Evolutionary conservation across 2,329 filamentous ascomycete genomes (phyloP), one percentile per base, ranked within the genome.

Genomic region (Stagonosporopsis chrysanthemi): DNA sequence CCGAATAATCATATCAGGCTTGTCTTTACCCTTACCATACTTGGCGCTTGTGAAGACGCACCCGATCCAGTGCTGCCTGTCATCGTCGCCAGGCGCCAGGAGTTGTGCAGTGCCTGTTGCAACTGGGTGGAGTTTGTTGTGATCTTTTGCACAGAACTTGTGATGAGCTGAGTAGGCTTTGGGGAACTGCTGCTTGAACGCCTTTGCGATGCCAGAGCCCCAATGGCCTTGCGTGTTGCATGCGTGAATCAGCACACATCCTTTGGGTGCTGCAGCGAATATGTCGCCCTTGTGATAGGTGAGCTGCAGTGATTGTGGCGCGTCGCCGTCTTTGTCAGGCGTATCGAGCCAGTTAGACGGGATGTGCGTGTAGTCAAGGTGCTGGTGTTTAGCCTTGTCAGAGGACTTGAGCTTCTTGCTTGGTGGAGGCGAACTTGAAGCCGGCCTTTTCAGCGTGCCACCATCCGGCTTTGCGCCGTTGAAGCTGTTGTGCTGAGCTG

Each of bases 191-290:
- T 71, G 56, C 22, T 77, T 80, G 73, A 87, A 87, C 0, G 72
- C 76, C 31, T 66, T 62, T 2, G 85, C 86, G 50, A 88, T 85
- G n/a, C 86, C 86, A 3, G 78, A 79, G 42, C 84, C 83, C 86
- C 86, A 88, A 14, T 66, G 67, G 6, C 85, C 86, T 58, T 80
- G 72, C 47, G 80, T 81, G 69, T 88, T 88, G 74, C 85, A 87
- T 12, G 85, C 84, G 69, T 88, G 85, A 55, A 86, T 80, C 15
- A 88, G 72, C 15, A 84, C 77, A 22, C 80, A 76, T 49, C 78
- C 72, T 31, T 78, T 67, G 0, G 84, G 83, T 0, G 82, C 82
- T 9, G 39, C 22, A 35, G 77, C 67, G 67, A 87, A 86, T 36
- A 88, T 77, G 65, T 84, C 75, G 48, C 83, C 83, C 5, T 55